These are phyloP conservation scores for Nitzschia sp. DNA, from an alignment of 108 stramenopile genomes.

Conservation along the genomic window DNA sequence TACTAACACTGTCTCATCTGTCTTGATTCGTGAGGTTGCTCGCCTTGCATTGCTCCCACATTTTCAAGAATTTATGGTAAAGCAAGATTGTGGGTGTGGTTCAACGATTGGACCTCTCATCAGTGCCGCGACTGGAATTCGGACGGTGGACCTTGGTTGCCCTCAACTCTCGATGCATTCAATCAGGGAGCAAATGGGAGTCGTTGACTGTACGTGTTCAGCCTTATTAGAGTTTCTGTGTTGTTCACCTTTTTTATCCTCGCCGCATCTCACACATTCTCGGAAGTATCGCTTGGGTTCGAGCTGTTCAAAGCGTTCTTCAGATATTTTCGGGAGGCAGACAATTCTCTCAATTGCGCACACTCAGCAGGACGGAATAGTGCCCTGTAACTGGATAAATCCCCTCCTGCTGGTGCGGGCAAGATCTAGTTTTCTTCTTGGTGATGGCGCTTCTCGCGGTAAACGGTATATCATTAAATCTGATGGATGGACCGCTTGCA, in stretches of 20 bases:
- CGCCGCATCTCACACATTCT: constrained; percentile 1
- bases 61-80: constrained; percentile 89
- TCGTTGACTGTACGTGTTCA: constrained; percentile 55
- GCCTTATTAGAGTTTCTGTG: constrained; percentile 5
- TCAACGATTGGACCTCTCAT: constrained; percentile 96
- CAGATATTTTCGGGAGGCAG: constrained; percentile 62
- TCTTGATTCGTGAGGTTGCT: constrained; percentile 86
- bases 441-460: too few species aligned
- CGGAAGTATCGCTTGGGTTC: constrained; percentile 61
- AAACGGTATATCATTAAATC: too few species aligned
- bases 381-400: too few species aligned
- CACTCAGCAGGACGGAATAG: too few species aligned
- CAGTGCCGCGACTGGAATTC: constrained; percentile 83
- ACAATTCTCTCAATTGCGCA: constrained; percentile 26
- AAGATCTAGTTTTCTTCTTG: too few species aligned
- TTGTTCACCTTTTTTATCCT: constrained; percentile 2
- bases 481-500: too few species aligned
- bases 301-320: constrained; percentile 78
- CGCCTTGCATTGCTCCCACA: constrained; percentile 63
- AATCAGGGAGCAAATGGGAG: constrained; percentile 89
- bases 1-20: constrained; percentile 85
- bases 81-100: constrained; percentile 94
- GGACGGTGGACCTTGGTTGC: constrained; percentile 94
- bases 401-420: too few species aligned
- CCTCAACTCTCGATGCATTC: constrained; percentile 97